Base-by-base conservation (phyloP, 2,329 filamentous ascomycete genomes). In the Ustilaginoidea virens region DNA sequence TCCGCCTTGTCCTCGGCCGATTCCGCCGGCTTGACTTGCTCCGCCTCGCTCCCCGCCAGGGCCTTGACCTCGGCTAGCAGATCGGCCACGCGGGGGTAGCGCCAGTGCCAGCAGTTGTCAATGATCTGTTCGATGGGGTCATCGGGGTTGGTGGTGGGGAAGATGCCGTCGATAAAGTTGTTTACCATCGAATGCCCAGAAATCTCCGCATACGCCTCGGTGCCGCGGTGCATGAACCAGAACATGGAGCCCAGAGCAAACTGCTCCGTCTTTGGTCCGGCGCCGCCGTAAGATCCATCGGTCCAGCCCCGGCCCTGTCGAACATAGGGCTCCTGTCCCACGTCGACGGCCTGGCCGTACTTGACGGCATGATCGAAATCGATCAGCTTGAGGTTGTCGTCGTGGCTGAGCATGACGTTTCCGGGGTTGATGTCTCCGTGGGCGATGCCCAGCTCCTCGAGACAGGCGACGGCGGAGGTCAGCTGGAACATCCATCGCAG, bases 281-380 rank as follows among this genome's bases (percentile, higher is more conserved):
- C 33, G 25, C 28, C 18, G 7, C 39, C 33, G 17, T 14, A 39
- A 3, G 20, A 9, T 5, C 39, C 33, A 17, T 32, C 35, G 5
- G 2, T 16, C 5, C 6, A 9, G 7, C 31, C 16, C 15, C 33
- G 36, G 17, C 18, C 20, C 25, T 37, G 31, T 29, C 39, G 34
- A 27, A 41, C 36, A 16, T 39, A 40, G 7, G 39, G 39, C 21
- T 40, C 33, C 27, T 39, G 36, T 28, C 37, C 38, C 17, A 40
- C 34, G 19, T 41, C 27, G 9, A 40, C 28, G 3, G 20, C 15
- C 5, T 31, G 23, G 9, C 36, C 35, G 14, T 34, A 17, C 19
- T 23, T 21, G 3, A 19, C 23, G 3, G 34, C 29, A 18, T 42
- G 31, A 28, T 40, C 34, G 29, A 42, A 42, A 19, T 41, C 37